These are phyloP conservation scores for Chlamydomonas reinhardtii DNA, from an alignment of 163 green algal species.

Conservation along the genomic window DNA sequence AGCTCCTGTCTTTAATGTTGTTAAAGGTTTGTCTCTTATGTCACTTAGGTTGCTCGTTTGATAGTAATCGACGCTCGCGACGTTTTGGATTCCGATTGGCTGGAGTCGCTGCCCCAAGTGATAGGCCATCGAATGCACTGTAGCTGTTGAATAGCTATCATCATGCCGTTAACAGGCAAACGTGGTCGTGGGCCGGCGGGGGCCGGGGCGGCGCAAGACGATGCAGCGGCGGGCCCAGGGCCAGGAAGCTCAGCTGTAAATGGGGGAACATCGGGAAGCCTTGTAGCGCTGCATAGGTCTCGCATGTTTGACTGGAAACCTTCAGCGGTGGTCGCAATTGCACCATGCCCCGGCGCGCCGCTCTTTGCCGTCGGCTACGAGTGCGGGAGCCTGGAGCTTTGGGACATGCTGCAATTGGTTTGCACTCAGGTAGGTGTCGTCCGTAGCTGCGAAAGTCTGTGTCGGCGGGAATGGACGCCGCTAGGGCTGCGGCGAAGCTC, in stretches of 20 bases:
- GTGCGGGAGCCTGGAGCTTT: slow-evolving; percentile 90
- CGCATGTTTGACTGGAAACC: slow-evolving; percentile 88
- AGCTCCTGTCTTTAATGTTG: too few relatives aligned
- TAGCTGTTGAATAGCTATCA: too few relatives aligned
- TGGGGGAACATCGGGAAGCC: neutral
- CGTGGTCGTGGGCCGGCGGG: too few relatives aligned
- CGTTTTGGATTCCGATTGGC: too few relatives aligned
- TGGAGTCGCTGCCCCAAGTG: too few relatives aligned
- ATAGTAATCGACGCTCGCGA: too few relatives aligned
- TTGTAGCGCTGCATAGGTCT: slow-evolving; percentile 79
- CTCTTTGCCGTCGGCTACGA: slow-evolving; percentile 84
- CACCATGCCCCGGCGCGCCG: slow-evolving; percentile 77
- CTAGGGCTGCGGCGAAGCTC: neutral
- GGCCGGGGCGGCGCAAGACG: neutral
- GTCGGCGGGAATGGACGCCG: neutral
- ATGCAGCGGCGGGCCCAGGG: slow-evolving; percentile 24
- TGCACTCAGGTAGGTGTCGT: slow-evolving; percentile 68
- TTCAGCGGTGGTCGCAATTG: slow-evolving; percentile 77
- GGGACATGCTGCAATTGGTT: slow-evolving; percentile 75
- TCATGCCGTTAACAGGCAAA: too few relatives aligned
- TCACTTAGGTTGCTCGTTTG: too few relatives aligned
- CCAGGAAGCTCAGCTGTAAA: slow-evolving; percentile 10
- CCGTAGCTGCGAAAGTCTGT: neutral
- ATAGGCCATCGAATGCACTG: too few relatives aligned
- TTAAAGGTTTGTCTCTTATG: too few relatives aligned